These are phyloP conservation scores for Backusella liffmaniae DNA, from an alignment of 192 early-diverging fungal species.

Conservation along the genomic window DNA sequence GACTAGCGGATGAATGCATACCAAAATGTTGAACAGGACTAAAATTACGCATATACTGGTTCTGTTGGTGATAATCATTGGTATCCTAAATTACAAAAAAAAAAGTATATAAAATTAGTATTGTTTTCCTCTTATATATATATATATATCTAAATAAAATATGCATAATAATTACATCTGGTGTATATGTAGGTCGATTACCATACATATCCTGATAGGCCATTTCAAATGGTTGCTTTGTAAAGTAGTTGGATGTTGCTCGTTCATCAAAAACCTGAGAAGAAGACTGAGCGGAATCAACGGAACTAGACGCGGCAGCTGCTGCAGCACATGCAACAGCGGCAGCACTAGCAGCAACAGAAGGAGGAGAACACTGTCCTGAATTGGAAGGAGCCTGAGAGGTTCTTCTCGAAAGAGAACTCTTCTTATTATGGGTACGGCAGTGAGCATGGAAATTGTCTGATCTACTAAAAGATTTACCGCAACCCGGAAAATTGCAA, in stretches of 20 bases:
- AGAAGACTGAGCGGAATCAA: slow-evolving; percentile 5
- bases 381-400: slow-evolving; percentile 17
- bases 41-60: slow-evolving; percentile 14
- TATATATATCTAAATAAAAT: slow-evolving; percentile 14
- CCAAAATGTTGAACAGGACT: slow-evolving; percentile 5
- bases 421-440: slow-evolving; percentile 71
- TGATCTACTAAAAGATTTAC: slow-evolving; percentile 77
- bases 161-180: slow-evolving; percentile 15
- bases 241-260: not conserved
- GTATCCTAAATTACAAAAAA: slow-evolving; percentile 21
- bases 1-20: slow-evolving; percentile 3
- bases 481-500: slow-evolving; percentile 70
- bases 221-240: slow-evolving; percentile 16
- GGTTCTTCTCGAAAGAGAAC: slow-evolving; percentile 22
- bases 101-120: not conserved
- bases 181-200: slow-evolving; percentile 16
- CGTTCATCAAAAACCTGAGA: slow-evolving; percentile 12
- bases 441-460: slow-evolving; percentile 77
- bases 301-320: not conserved
- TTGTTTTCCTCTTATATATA: not conserved
- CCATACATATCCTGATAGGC: slow-evolving; percentile 17
- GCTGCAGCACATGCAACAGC: not conserved
- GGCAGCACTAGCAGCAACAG: slow-evolving; percentile 2
- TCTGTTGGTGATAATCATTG: slow-evolving; percentile 8
- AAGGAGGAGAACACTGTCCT: slow-evolving; percentile 2